phyloP scores from a whole-genome alignment of 371 early-diverging fungal species.

The Sporodiniella umbellata region DNA sequence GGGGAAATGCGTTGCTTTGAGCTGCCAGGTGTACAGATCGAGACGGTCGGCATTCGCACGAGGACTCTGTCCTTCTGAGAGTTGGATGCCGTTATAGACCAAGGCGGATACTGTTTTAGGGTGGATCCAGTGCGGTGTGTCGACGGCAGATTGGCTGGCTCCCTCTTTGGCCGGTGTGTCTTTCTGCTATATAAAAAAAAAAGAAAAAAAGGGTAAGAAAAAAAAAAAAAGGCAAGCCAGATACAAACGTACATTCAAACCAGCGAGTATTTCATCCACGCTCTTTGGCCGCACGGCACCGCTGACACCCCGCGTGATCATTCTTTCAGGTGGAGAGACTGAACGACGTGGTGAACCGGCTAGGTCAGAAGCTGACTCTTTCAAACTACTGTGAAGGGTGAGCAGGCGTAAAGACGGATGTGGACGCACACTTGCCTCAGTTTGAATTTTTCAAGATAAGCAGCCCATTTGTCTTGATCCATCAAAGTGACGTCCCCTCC shows the following conservation, averaged over 20 bases:
- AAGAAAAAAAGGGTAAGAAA: neutral
- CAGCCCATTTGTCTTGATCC: conserved; percentile 34
- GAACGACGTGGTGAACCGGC: conserved; percentile 24
- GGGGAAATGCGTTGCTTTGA: conserved; percentile 69
- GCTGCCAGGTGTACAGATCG: conserved; percentile 73
- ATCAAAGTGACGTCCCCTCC: conserved; percentile 26
- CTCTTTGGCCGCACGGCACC: conserved; percentile 63
- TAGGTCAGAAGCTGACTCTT: neutral
- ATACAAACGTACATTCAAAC: conserved; percentile 33
- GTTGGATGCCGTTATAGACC: conserved; percentile 59
- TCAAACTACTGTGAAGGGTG: too few relatives aligned
- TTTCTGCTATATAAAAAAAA: conserved; percentile 8
- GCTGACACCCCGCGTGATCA: conserved; percentile 72
- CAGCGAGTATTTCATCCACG: conserved; percentile 56
- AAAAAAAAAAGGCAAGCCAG: neutral
- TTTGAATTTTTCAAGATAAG: conserved; percentile 31
- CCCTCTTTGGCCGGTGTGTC: neutral
- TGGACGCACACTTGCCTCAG: conserved; percentile 13
- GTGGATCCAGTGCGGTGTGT: conserved; percentile 71
- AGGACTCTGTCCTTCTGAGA: neutral
- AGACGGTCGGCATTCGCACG: conserved; percentile 17
- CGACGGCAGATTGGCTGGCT: conserved; percentile 49
- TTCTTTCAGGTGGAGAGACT: conserved; percentile 64
- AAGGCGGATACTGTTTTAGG: conserved; percentile 67
- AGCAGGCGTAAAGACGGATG: too few relatives aligned